These are phyloP conservation scores for Barnettozyma hawaiiensis DNA, from an alignment of 1,139 yeast species.

Conservation along the genomic window DNA sequence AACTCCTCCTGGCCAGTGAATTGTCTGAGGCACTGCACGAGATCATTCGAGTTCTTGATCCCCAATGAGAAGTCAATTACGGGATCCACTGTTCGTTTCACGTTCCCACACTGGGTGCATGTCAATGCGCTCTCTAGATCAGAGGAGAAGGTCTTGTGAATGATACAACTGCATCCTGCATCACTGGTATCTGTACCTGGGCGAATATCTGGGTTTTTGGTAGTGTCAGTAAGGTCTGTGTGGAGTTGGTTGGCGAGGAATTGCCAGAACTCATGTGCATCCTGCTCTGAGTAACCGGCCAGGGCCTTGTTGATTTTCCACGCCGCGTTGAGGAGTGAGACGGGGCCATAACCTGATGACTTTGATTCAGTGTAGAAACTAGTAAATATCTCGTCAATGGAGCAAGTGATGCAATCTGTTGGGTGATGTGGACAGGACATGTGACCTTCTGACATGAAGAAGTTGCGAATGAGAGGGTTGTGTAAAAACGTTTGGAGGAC, in stretches of 20 bases:
- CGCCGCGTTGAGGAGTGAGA: conserved; percentile 67
- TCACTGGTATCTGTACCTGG: conserved; percentile 1
- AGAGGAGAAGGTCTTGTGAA: conserved; percentile 78
- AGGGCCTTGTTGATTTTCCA: conserved; percentile 79
- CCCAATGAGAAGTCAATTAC: conserved; percentile 86
- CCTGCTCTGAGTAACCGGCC: conserved; percentile 95
- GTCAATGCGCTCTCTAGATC: conserved; percentile 66
- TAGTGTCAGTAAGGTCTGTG: conserved; percentile 31
- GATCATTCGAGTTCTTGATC: conserved; percentile 36
- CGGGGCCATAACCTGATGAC: conserved; percentile 66
- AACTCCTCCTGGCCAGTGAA: conserved; percentile 75
- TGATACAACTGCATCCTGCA: conserved; percentile 60
- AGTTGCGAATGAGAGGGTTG: conserved; percentile 76
- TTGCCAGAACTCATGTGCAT: conserved; percentile 97
- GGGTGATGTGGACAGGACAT: conserved; percentile 33
- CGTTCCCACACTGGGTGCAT: conserved; percentile 62
- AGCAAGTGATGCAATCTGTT: conserved; percentile 66
- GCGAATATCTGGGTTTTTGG: conserved; percentile 2
- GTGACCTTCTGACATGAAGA: conserved; percentile 70
- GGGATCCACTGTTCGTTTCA: conserved; percentile 76
- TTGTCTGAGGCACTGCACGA: conserved; percentile 64
- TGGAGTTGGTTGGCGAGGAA: conserved; percentile 83
- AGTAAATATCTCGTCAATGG: conserved; percentile 70
- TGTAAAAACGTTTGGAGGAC: conserved; percentile 81
- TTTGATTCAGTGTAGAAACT: conserved; percentile 35